A percentile compares a stretch with the other conserved stretches of the same genome.
These are phyloP conservation scores for Fimicolochytrium jonesii DNA, from an alignment of 192 early-diverging fungal species.

Conservation along the genomic window DNA sequence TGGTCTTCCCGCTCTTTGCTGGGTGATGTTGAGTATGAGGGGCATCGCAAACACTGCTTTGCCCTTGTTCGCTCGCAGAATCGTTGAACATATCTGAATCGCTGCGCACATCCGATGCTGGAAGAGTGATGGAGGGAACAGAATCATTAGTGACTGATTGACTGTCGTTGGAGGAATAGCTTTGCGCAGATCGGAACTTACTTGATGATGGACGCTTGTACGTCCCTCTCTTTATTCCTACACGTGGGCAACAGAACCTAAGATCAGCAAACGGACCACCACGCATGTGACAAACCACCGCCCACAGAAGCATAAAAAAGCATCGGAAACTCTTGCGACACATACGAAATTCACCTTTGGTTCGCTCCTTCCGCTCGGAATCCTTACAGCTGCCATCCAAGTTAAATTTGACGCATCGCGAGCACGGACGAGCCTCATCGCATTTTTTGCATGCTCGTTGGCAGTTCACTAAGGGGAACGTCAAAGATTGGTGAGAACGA, in stretches of 20 bases:
- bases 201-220: neutral
- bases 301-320: too few species aligned
- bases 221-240: neutral
- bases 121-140: too few species aligned
- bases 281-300: too few species aligned
- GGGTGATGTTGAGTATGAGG: too few species aligned
- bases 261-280: too few species aligned
- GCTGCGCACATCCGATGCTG: too few species aligned
- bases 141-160: too few species aligned
- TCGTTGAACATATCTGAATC: too few species aligned
- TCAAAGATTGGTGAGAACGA: too few species aligned
- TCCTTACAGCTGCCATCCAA: conserved; percentile 67
- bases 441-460: conserved; percentile 92
- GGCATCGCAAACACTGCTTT: neutral
- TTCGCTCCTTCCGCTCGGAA: conserved; percentile 75
- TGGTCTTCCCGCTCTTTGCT: conserved; percentile 4
- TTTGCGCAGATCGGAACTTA: neutral
- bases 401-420: conserved; percentile 71
- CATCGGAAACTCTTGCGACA: too few species aligned
- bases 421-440: conserved; percentile 79
- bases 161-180: too few species aligned
- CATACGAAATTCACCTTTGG: conserved; percentile 67
- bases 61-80: neutral
- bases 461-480: conserved; percentile 75
- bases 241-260: too few species aligned